A percentile compares a stretch with the other conserved stretches of the same genome.
phyloP scores from a whole-genome alignment of 352 stramenopile genomes.

The Phytophthora agathidicida region DNA sequence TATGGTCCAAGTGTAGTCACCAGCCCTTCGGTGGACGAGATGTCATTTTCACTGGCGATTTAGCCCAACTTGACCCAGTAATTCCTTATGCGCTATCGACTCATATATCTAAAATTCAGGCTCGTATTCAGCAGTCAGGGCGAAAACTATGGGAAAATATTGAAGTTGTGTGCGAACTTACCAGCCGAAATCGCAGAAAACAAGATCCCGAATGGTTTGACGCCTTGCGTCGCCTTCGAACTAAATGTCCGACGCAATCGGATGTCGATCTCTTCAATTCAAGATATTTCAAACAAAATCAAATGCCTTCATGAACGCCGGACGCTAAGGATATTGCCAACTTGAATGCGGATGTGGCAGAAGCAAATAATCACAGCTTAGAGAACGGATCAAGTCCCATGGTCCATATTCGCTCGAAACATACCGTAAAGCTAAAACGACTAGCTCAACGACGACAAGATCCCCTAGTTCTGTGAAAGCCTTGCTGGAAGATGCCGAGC shows the following conservation, averaged over 20 bases:
- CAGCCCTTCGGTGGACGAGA: not conserved
- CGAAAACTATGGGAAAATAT: not conserved
- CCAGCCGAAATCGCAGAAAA: not conserved
- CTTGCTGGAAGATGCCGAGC: too few relatives aligned
- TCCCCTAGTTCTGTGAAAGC: too few relatives aligned
- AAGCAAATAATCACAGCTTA: not conserved
- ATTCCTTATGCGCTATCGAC: not conserved
- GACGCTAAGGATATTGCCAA: constrained; percentile 2
- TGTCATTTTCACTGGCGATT: constrained; percentile 1
- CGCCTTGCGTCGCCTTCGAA: not conserved
- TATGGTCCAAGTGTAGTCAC: not conserved
- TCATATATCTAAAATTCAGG: not conserved
- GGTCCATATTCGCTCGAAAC: too few relatives aligned
- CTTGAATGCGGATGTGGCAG: constrained; percentile 2
- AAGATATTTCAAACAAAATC: not conserved
- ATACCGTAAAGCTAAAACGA: too few relatives aligned
- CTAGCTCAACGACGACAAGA: too few relatives aligned
- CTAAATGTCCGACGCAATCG: not conserved
- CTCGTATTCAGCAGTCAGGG: not conserved
- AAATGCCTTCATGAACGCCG: not conserved
- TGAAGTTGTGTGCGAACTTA: not conserved
- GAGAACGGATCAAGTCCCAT: not conserved
- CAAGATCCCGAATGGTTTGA: not conserved
- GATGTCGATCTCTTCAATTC: constrained; percentile 6
- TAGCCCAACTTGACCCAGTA: not conserved